Evolutionary conservation across 2,329 filamentous ascomycete genomes (phyloP).

Genomic region (Macrophomina phaseolina): DNA sequence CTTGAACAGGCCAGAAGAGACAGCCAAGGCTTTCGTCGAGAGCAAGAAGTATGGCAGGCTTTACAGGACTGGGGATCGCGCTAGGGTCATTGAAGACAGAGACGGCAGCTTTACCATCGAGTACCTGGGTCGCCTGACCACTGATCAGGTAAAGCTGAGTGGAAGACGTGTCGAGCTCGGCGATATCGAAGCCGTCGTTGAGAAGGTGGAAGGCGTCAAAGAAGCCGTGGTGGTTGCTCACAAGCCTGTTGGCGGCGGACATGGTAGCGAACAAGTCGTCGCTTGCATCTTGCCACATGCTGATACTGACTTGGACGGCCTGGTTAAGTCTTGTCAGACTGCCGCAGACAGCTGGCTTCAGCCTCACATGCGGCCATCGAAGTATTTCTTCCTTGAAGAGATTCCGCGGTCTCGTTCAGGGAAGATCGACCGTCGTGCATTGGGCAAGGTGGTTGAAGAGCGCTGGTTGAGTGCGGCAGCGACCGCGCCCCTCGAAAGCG

Average conservation of each 20-base stretch:
- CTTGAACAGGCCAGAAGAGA: conserved; percentile 69
- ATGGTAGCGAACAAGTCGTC: conserved; percentile 24
- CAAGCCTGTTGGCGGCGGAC: conserved; percentile 35
- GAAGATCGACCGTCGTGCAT: conserved; percentile 71
- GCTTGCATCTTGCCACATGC: conserved; percentile 12
- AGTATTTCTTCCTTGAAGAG: conserved; percentile 65
- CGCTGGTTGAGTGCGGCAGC: neutral
- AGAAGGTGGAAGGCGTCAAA: conserved; percentile 50
- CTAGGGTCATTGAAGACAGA: conserved; percentile 56
- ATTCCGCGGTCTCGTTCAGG: conserved; percentile 78
- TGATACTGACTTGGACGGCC: conserved; percentile 26
- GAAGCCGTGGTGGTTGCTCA: conserved; percentile 46
- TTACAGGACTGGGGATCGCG: conserved; percentile 83
- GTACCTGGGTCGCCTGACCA: conserved; percentile 75
- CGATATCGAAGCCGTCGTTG: conserved; percentile 42
- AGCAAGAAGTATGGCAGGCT: conserved; percentile 60
- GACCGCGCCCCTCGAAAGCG: neutral
- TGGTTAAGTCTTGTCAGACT: conserved; percentile 27
- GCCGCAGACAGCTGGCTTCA: conserved; percentile 65
- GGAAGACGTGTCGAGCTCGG: conserved; percentile 79
- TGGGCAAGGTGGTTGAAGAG: conserved; percentile 25
- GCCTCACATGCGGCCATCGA: conserved; percentile 76
- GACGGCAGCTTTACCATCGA: conserved; percentile 70
- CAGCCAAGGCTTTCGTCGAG: conserved; percentile 41
- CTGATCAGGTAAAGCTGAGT: conserved; percentile 80